phyloP scores from a whole-genome alignment of 2,329 filamentous ascomycete genomes.

The Penicillium sclerotiorum region DNA sequence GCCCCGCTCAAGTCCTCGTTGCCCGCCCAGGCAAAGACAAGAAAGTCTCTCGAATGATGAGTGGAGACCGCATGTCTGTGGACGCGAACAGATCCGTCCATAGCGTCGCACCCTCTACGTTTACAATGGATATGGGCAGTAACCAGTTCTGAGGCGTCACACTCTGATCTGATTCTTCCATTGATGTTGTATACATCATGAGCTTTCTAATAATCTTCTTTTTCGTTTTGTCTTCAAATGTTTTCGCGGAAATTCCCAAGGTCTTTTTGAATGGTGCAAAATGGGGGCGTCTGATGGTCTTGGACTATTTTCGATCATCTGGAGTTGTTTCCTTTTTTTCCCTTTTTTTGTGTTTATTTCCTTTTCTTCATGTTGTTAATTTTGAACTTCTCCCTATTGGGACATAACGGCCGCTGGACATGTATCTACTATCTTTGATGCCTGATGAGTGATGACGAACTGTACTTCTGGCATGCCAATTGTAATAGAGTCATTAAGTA shows the following conservation, averaged over 20 bases:
- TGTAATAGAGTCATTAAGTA: conserved; percentile 24
- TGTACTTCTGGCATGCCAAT: conserved; percentile 26
- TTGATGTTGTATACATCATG: conserved; percentile 1
- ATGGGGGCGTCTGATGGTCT: conserved; percentile 12
- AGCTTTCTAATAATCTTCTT: neutral
- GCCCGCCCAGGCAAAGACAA: conserved; percentile 55
- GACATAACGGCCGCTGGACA: conserved; percentile 14
- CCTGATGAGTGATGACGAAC: conserved; percentile 31
- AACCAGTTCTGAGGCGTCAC: conserved; percentile 50
- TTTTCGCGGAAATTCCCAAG: neutral
- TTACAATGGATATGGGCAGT: conserved; percentile 44
- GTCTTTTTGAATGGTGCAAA: conserved; percentile 11
- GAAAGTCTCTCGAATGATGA: conserved; percentile 40
- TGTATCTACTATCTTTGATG: conserved; percentile 34
- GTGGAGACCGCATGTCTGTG: conserved; percentile 48
- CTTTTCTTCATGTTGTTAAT: conserved; percentile 13
- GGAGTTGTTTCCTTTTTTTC: conserved; percentile 13
- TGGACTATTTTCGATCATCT: conserved; percentile 7
- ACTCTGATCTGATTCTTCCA: conserved; percentile 29
- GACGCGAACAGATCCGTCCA: conserved; percentile 43
- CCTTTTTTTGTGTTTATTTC: conserved; percentile 16
- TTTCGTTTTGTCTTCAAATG: neutral
- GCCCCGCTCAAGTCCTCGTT: conserved; percentile 89
- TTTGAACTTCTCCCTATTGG: conserved; percentile 3
- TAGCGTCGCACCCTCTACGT: conserved; percentile 47